Conservation (phyloP, 73 alveolate genomes). For the Urostyla sp. region DNA sequence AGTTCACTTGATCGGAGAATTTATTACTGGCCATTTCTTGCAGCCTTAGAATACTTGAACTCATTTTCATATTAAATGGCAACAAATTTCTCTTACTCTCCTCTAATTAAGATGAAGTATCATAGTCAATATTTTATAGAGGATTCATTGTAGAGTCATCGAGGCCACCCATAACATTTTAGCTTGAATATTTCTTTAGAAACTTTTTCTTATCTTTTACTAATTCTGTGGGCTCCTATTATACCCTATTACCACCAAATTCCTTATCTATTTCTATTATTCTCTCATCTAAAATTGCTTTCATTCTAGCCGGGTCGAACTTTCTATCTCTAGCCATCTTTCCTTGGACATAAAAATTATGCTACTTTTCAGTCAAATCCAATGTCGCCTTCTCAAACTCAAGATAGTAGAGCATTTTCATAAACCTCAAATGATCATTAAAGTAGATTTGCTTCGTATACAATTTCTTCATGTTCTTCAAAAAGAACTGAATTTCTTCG, state of each 20-base stretch:
- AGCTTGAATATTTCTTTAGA: no score
- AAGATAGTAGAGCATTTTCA: conserved; percentile 61
- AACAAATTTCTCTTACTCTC: no score
- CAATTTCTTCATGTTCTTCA: conserved; percentile 69
- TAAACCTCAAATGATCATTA: conserved; percentile 63
- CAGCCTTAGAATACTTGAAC: no score
- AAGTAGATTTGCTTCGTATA: conserved; percentile 52
- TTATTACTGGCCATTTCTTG: no score
- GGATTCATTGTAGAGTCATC: no score
- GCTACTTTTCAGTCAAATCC: conserved; percentile 70
- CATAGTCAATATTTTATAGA: no score
- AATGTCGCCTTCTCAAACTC: conserved; percentile 41
- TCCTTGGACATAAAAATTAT: conserved; percentile 57
- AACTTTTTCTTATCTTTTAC: no score
- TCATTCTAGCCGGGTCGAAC: conserved; percentile 62
- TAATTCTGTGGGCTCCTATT: no score
- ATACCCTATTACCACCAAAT: conserved; percentile 2
- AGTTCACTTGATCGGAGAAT: no score
- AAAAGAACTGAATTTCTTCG: conserved; percentile 66
- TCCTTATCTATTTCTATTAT: conserved; percentile 49
- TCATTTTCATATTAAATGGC: no score
- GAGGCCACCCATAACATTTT: no score
- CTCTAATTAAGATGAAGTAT: no score
- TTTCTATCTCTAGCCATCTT: conserved; percentile 75
- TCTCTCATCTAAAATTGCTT: conserved; percentile 33